These are phyloP conservation scores for Inonotus obliquus DNA, from an alignment of 1,284 basidiomycete genomes.

Conservation along the genomic window DNA sequence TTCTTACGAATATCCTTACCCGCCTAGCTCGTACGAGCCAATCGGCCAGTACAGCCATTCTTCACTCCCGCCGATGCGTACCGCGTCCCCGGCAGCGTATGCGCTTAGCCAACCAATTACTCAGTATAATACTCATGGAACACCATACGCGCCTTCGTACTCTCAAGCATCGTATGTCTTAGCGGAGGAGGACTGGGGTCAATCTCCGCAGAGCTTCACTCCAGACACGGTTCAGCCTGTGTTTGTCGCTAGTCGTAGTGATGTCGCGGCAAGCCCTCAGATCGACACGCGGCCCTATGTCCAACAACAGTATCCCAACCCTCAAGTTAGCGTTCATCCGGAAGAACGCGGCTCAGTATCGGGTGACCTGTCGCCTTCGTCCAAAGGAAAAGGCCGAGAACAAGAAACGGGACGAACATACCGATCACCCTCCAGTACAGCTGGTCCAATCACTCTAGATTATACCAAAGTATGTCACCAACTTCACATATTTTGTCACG, in stretches of 20 bases:
- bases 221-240: slow-evolving; percentile 26
- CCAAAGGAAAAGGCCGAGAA: slow-evolving; percentile 20
- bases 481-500: neutral
- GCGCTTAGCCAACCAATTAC: slow-evolving; percentile 29
- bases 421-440: slow-evolving; percentile 9
- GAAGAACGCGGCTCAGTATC: slow-evolving; percentile 9
- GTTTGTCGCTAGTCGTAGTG: slow-evolving; percentile 10
- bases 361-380: slow-evolving; percentile 9
- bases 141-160: slow-evolving; percentile 27
- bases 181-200: slow-evolving; percentile 29
- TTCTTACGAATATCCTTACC: slow-evolving; percentile 50
- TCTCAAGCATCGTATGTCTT: slow-evolving; percentile 30
- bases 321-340: slow-evolving; percentile 1
- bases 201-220: slow-evolving; percentile 23
- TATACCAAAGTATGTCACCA: slow-evolving; percentile 14
- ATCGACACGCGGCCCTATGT: slow-evolving; percentile 8
- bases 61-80: slow-evolving; percentile 31
- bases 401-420: neutral
- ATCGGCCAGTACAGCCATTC: slow-evolving; percentile 32
- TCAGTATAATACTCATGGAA: slow-evolving; percentile 25
- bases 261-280: slow-evolving; percentile 4
- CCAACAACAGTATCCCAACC: slow-evolving; percentile 7
- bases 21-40: slow-evolving; percentile 35
- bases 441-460: neutral
- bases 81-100: slow-evolving; percentile 38